Percentiles rank a stretch among this genome's conserved stretches.
These are phyloP conservation scores for Smittium culicis DNA, from an alignment of 371 early-diverging fungal genomes.

Conservation along the genomic window DNA sequence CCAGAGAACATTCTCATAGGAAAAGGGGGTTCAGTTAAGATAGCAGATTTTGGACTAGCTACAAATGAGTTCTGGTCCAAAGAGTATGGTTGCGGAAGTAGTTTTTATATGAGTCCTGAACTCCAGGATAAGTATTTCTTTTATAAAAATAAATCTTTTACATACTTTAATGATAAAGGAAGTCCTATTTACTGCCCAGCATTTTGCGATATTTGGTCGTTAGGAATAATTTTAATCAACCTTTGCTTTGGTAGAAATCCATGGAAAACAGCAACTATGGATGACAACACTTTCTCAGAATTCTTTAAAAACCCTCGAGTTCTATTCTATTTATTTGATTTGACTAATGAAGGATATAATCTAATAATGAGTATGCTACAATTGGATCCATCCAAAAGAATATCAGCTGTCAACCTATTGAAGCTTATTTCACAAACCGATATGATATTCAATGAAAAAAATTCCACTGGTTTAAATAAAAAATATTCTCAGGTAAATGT, in stretches of 20 bases:
- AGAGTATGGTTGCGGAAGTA: constrained; percentile 82
- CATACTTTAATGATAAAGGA: constrained; percentile 50
- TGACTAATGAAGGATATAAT: constrained; percentile 37
- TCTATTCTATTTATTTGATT: constrained; percentile 43
- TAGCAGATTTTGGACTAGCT: constrained; percentile 94
- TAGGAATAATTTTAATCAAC: constrained; percentile 69
- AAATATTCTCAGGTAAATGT: too few species aligned
- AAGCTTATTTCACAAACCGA: neutral
- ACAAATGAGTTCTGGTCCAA: constrained; percentile 53
- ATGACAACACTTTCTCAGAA: constrained; percentile 57
- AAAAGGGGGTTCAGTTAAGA: constrained; percentile 41
- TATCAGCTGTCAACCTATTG: constrained; percentile 26
- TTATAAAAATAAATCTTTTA: constrained; percentile 28
- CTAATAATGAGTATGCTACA: constrained; percentile 65
- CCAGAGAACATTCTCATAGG: constrained; percentile 39
- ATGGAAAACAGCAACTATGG: constrained; percentile 56
- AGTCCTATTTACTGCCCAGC: constrained; percentile 59
- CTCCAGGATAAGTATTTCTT: constrained; percentile 47
- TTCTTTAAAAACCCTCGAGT: constrained; percentile 44
- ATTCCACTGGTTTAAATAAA: too few species aligned
- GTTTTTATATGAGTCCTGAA: constrained; percentile 88
- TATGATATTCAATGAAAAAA: constrained; percentile 2
- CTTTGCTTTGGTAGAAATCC: constrained; percentile 60
- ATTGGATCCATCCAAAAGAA: constrained; percentile 34
- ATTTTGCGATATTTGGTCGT: constrained; percentile 70